Base-by-base conservation (phyloP, 225 moss, liverwort and hornwort genomes). In the Physcomitrium patens region DNA sequence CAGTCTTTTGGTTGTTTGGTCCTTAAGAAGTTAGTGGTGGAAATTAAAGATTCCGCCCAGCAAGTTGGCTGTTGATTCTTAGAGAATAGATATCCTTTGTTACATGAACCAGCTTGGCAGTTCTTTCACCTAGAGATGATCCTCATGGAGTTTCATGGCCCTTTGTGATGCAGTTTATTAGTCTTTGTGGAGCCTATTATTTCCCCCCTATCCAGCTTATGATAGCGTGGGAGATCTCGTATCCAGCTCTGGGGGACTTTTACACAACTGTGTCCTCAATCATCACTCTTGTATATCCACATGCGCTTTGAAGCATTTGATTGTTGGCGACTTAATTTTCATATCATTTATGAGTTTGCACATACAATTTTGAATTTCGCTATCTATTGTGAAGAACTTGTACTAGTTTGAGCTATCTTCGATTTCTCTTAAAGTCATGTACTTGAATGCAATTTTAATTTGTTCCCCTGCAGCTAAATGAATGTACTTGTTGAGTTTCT, bases 21-120 rank as follows among this genome's bases (percentile, higher is more conserved):
- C 64, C 72, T 37, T 59, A 37, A 72, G 76, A 58, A 54, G 48
- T 78, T 70, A 71, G 67, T 71, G 69, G 65, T 69, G 65, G 65
- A 77, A 63, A 20, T 72, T n/a, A 23, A 69, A 68, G 82, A 69
- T 69, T 80, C 65, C 58, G 49, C 69, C 73, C 73, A 73, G 76
- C 76, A 59, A 52, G 64, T 76, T 79, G 46, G 54, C 43, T 77
- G 54, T 71, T 66, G 67, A 71, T 44, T 63, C 46, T 81, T 13
- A 47, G 70, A 70, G 59, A 78, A 66, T 0, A 57, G 67, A 67
- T 63, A 43, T 57, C 3, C 56, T 44, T 71, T 56, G 44, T 74
- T 57, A 74, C 74, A 57, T 64, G 24, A 69, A 26, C 16, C 54
- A n/a, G 67, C 45, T 45, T 58, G 68, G 49, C 64, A 56, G 75